phyloP scores from a whole-genome alignment of 208 protist species.

The Crithidia expoeki region DNA sequence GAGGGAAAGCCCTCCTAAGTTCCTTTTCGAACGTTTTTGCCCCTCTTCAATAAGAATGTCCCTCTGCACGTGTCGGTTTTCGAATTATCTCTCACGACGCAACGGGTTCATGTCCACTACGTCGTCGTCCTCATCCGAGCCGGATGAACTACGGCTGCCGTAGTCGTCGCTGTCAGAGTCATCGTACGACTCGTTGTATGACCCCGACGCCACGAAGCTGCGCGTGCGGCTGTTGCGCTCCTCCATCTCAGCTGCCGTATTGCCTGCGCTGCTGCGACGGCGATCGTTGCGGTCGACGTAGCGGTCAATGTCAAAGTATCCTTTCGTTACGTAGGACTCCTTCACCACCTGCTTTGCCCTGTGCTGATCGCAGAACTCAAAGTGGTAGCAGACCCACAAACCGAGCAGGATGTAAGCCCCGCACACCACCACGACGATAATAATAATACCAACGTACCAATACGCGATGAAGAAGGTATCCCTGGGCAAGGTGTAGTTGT shows the following conservation, averaged over 20 bases:
- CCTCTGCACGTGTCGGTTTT: neutral
- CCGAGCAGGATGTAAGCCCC: constrained; percentile 31
- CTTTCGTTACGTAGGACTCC: constrained; percentile 30
- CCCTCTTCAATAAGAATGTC: neutral
- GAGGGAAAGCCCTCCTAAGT: no score
- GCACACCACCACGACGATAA: constrained; percentile 29
- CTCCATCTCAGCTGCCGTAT: constrained; percentile 11
- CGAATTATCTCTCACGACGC: neutral
- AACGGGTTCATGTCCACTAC: constrained; percentile 25
- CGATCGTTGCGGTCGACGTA: neutral
- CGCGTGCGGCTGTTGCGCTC: constrained; percentile 5
- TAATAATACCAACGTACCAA: constrained; percentile 50
- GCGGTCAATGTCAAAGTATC: constrained; percentile 32
- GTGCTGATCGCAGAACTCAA: constrained; percentile 36
- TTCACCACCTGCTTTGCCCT: constrained; percentile 40
- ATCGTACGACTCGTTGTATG: constrained; percentile 11
- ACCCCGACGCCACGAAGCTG: constrained; percentile 1
- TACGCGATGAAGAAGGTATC: constrained; percentile 29
- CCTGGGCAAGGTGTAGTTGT: neutral
- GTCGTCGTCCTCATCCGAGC: constrained; percentile 3
- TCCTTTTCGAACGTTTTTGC: neutral
- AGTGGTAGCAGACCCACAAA: constrained; percentile 38
- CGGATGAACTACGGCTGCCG: neutral
- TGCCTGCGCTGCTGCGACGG: neutral
- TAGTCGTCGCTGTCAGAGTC: constrained; percentile 20